Evolutionary conservation across 176 grass and related monocot species (phyloP).

Genomic region (Triticum dicoccoides): DNA sequence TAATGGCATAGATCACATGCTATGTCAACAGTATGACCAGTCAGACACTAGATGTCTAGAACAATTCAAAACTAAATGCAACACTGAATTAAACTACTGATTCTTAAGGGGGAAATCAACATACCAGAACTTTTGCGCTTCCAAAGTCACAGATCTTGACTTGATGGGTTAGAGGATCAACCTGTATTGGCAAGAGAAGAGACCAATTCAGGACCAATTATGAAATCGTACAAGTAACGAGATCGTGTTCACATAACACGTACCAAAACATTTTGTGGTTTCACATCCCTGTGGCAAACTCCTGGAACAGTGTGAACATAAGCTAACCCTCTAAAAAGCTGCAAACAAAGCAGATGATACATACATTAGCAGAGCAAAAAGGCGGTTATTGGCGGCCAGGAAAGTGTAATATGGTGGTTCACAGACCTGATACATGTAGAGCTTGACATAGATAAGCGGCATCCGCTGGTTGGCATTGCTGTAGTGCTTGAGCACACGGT

Average conservation of each 20-base stretch:
- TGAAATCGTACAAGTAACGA: not conserved
- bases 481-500: slow-evolving; percentile 90
- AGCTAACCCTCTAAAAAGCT: slow-evolving; percentile 97
- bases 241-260: slow-evolving; percentile 21
- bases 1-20: not conserved
- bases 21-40: slow-evolving; percentile 2
- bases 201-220: slow-evolving; percentile 30
- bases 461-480: slow-evolving; percentile 97
- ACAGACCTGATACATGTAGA: slow-evolving; percentile 96
- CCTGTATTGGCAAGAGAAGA: slow-evolving; percentile 44
- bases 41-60: not conserved
- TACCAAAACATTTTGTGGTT: slow-evolving; percentile 98
- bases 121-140: slow-evolving; percentile 96
- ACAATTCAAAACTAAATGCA: not conserved
- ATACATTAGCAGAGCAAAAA: not conserved
- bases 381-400: not conserved
- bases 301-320: slow-evolving; percentile 95
- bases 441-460: slow-evolving; percentile 94
- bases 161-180: slow-evolving; percentile 98
- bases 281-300: slow-evolving; percentile 97
- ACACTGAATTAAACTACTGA: not conserved
- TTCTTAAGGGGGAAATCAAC: slow-evolving; percentile 6
- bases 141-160: slow-evolving; percentile 99
- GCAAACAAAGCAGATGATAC: slow-evolving; percentile 11
- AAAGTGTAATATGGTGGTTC: not conserved